These are phyloP conservation scores for Aspergillus ochraceus DNA, from an alignment of 2,329 filamentous ascomycete species.

Conservation along the genomic window DNA sequence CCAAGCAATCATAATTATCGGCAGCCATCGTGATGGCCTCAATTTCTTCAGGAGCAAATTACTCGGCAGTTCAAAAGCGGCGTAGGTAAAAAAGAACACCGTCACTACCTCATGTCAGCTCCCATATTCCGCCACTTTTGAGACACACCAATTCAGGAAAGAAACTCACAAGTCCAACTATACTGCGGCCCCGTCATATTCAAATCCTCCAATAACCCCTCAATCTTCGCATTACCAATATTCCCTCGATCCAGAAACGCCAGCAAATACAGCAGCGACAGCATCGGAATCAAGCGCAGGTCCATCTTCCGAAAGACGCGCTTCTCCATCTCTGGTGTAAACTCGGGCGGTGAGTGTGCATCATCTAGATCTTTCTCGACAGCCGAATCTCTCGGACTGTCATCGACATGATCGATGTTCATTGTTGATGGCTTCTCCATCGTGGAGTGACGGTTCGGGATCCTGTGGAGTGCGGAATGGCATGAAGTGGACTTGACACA, in stretches of 20 bases:
- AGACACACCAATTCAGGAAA: too few species aligned
- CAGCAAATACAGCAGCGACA: constrained; percentile 29
- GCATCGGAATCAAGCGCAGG: constrained; percentile 27
- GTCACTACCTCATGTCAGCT: constrained; percentile 19
- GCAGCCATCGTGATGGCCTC: constrained; percentile 30
- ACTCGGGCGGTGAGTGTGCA: not conserved
- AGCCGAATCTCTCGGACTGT: not conserved
- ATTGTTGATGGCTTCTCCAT: not conserved
- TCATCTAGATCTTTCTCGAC: not conserved
- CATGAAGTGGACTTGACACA: not conserved
- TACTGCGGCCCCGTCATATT: constrained; percentile 31
- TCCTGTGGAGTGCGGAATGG: not conserved
- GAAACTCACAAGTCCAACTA: constrained; percentile 32
- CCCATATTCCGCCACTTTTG: too few species aligned
- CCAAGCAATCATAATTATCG: constrained; percentile 41
- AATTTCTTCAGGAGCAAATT: constrained; percentile 28
- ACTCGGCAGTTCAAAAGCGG: constrained; percentile 22
- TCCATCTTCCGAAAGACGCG: constrained; percentile 30
- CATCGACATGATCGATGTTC: not conserved
- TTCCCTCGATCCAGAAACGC: constrained; percentile 36
- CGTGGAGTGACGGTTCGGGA: not conserved
- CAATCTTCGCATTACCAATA: constrained; percentile 37
- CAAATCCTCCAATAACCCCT: constrained; percentile 30
- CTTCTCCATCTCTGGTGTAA: constrained; percentile 13
- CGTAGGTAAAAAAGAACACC: constrained; percentile 30